A percentile compares a stretch with the other conserved stretches of the same genome.
phyloP scores from a whole-genome alignment of 2,329 filamentous ascomycete species.

The Claviceps africana region DNA sequence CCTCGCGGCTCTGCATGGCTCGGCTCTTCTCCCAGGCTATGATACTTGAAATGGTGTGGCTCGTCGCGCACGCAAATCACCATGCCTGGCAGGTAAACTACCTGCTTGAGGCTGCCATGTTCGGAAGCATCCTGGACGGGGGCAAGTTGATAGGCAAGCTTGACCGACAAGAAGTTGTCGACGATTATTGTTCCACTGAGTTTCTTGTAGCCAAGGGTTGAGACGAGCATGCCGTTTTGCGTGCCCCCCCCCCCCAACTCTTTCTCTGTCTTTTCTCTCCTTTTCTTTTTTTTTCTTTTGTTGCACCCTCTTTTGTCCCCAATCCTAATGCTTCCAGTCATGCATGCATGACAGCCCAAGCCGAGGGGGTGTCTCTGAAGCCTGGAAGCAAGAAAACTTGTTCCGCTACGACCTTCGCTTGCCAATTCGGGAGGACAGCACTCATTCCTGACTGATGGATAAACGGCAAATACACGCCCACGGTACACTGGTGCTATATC shows the following conservation, averaged over 20 bases:
- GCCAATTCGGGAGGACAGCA: no score
- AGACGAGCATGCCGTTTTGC: background rate
- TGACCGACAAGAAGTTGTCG: slow-evolving; percentile 8
- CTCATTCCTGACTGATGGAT: no score
- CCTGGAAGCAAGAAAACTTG: no score
- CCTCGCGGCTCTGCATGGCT: slow-evolving; percentile 9
- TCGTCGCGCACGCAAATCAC: slow-evolving; percentile 10
- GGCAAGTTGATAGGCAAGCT: slow-evolving; percentile 16
- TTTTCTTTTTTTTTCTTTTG: no score
- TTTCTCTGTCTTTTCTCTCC: background rate
- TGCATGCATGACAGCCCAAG: no score
- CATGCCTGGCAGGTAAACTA: slow-evolving; percentile 19
- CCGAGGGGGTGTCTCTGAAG: no score
- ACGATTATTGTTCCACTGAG: background rate
- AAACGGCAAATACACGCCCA: no score
- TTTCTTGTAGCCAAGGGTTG: background rate
- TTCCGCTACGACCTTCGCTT: no score
- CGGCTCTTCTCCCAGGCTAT: slow-evolving; percentile 11
- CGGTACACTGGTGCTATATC: no score
- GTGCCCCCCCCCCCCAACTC: background rate
- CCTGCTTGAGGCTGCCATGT: slow-evolving; percentile 20
- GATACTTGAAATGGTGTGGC: slow-evolving; percentile 9
- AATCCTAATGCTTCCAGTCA: no score
- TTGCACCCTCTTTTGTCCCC: no score
- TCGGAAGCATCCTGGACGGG: slow-evolving; percentile 18